Base-by-base conservation (phyloP, 306 rosid species). In the Quercus alba region DNA sequence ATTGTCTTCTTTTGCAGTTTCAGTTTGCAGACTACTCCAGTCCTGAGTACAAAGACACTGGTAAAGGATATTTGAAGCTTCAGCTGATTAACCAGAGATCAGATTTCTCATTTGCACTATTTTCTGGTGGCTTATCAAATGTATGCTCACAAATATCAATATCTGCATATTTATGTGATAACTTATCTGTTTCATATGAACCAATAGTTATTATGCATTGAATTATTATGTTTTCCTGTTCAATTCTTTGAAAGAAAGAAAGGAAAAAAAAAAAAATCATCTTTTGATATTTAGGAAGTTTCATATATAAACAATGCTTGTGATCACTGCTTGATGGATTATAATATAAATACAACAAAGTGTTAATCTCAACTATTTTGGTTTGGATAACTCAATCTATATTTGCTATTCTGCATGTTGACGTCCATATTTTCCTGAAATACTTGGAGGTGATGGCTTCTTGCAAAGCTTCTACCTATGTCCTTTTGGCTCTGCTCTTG, bases 51-150 rank as follows among this genome's bases (percentile, higher is more conserved):
- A 85, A 59, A 79, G 75, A 78, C 56, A 80, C 93, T 5, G 99
- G 97, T 62, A 90, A 78, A 83, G 99, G 97, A 62, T 70, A 76
- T 58, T 80, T 95, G 89, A 91, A 86, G 82, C 92, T 93, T 68
- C 93, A 85, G 88, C 78, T 95, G 92, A 95, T 93, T 83, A 95
- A 95, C 81, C 99, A 95, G 87, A 90, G 99, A 95, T 87, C 91
- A 17, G 95, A 95, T 75, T 93, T 95, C 83, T 83, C 99, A 26
- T 91, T 95, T 63, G 97, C 84, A 20, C 87, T 95, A 46, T 95
- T 95, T 88, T 89, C 93, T 0, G 97, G 97, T 41, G 99, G 97
- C 73, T 82, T 95, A 67, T 73, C 89, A 46, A 87, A 83, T 62
- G 99, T 94, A 86, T 68, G 85, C 54, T 56, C 41, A 52, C 23